phyloP scores from a whole-genome alignment of 495 filamentous ascomycete genomes.

The Penicillium desertorum region DNA sequence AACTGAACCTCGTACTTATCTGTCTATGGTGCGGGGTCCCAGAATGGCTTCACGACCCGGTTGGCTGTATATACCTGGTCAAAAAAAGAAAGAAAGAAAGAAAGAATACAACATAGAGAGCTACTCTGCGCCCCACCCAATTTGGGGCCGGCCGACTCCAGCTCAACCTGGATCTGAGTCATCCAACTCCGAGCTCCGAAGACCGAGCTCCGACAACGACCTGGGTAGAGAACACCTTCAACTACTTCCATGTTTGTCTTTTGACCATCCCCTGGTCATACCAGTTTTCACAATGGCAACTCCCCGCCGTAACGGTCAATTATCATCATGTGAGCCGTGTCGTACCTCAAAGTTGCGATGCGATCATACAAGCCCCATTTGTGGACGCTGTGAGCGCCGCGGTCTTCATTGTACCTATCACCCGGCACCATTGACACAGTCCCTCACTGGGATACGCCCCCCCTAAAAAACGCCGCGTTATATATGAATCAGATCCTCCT shows the following conservation, averaged over 20 bases:
- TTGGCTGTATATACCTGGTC: no score
- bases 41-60: no score
- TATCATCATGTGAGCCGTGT: conserved; percentile 47
- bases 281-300: conserved; percentile 15
- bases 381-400: conserved; percentile 28
- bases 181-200: not conserved
- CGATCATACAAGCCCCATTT: conserved; percentile 35
- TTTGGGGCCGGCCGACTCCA: no score
- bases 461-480: not conserved
- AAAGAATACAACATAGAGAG: no score
- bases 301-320: conserved; percentile 41
- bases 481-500: not conserved
- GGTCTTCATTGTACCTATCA: conserved; percentile 33
- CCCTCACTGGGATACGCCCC: not conserved
- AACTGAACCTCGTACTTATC: no score
- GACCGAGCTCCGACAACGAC: not conserved
- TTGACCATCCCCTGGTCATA: not conserved
- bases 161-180: not conserved
- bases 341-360: conserved; percentile 46
- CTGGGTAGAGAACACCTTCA: not conserved
- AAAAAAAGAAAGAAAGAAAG: no score
- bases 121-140: no score
- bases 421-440: conserved; percentile 32
- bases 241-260: not conserved
- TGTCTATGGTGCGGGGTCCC: no score